Conservation (phyloP, 2,329 filamentous ascomycete species). For the Thielaviopsis punctulata region DNA sequence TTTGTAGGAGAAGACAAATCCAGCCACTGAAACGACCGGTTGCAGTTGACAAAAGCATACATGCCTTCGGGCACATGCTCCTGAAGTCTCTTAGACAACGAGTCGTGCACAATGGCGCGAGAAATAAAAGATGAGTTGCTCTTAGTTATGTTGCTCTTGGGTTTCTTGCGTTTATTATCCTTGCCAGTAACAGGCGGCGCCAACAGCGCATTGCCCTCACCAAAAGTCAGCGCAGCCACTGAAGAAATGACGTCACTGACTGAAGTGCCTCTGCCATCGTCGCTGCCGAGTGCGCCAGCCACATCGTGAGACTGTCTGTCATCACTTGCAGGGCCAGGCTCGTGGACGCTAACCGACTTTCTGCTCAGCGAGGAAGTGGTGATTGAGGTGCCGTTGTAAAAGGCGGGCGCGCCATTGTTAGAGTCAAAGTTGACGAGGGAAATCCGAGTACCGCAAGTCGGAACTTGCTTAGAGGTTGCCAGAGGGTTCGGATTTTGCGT, state of each 20-base stretch:
- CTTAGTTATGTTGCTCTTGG: slow-evolving; percentile 96
- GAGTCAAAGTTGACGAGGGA: slow-evolving; percentile 58
- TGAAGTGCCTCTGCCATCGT: slow-evolving; percentile 36
- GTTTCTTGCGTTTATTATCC: slow-evolving; percentile 73
- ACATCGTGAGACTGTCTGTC: slow-evolving; percentile 41
- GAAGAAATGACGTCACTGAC: slow-evolving; percentile 31
- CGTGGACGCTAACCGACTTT: slow-evolving; percentile 35
- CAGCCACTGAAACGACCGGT: slow-evolving; percentile 89
- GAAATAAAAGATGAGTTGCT: slow-evolving; percentile 98
- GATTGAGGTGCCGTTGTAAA: slow-evolving; percentile 37
- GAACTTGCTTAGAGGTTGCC: slow-evolving; percentile 68
- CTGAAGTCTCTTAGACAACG: slow-evolving; percentile 56
- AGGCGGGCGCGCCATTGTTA: slow-evolving; percentile 34
- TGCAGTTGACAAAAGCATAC: slow-evolving; percentile 89
- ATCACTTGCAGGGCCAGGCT: slow-evolving; percentile 37
- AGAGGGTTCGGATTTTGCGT: slow-evolving; percentile 79
- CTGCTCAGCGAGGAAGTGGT: slow-evolving; percentile 29
- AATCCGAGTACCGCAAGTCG: slow-evolving; percentile 67
- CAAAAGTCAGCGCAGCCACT: slow-evolving; percentile 50
- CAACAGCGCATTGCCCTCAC: slow-evolving; percentile 67
- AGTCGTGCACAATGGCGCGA: slow-evolving; percentile 82
- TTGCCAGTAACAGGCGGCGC: slow-evolving; percentile 39
- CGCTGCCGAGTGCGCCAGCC: slow-evolving; percentile 35
- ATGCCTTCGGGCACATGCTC: slow-evolving; percentile 65
- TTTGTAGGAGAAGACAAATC: slow-evolving; percentile 65